phyloP scores from a whole-genome alignment of 2,329 filamentous ascomycete genomes.

The Colletotrichum cordylinicola region DNA sequence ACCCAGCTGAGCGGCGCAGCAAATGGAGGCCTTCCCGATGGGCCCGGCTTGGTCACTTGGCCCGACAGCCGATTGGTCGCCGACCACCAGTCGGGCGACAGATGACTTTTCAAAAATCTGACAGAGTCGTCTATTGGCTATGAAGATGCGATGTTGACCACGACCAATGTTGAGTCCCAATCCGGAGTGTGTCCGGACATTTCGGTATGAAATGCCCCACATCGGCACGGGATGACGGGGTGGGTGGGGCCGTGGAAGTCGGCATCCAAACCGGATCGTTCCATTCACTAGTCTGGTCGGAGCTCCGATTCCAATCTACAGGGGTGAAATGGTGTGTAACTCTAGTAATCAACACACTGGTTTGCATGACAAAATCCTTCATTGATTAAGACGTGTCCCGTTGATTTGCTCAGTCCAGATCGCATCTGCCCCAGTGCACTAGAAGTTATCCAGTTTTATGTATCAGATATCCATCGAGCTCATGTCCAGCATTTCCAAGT shows the following conservation, averaged over 20 bases:
- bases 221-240: rapidly evolving
- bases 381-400: background rate
- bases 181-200: background rate
- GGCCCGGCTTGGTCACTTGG: background rate
- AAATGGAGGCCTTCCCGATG: background rate
- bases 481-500: background rate
- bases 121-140: background rate
- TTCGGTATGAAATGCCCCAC: background rate
- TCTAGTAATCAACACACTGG: background rate
- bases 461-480: background rate
- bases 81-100: background rate
- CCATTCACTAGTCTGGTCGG: background rate
- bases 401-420: background rate
- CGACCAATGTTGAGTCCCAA: background rate
- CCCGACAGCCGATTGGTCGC: background rate
- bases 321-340: background rate
- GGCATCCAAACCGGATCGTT: background rate
- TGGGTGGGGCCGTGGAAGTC: background rate
- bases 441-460: background rate
- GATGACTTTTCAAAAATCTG: background rate
- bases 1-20: background rate
- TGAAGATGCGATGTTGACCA: background rate
- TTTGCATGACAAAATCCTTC: rapidly evolving
- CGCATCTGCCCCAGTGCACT: background rate
- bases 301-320: background rate